Percentiles rank a stretch among this genome's conserved stretches.
These are phyloP conservation scores for Gaultheria prostrata DNA, from an alignment of 148 eudicot genomes.

Conservation along the genomic window DNA sequence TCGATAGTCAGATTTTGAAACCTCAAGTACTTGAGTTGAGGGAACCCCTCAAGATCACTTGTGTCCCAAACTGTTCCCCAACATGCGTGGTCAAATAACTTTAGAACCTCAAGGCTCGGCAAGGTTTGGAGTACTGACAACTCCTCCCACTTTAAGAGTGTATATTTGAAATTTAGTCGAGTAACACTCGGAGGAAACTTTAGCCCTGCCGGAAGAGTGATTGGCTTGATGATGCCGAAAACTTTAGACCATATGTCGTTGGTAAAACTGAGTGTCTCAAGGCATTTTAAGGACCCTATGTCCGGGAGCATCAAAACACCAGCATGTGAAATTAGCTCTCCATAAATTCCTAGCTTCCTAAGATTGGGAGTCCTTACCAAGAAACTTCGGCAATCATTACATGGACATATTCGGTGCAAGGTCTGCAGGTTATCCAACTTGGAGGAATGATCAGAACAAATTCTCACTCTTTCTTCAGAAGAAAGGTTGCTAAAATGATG, in stretches of 20 bases:
- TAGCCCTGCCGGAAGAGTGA: too few relatives aligned
- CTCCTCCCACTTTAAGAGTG: not conserved
- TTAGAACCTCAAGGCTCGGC: not conserved
- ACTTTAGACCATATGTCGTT: too few relatives aligned
- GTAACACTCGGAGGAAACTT: not conserved
- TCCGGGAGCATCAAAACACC: not conserved
- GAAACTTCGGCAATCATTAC: not conserved
- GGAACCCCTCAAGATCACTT: not conserved
- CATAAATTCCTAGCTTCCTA: not conserved
- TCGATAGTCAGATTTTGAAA: not conserved
- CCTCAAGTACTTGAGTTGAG: not conserved
- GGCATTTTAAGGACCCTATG: not conserved
- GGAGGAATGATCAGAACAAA: too few relatives aligned
- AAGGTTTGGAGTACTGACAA: too few relatives aligned
- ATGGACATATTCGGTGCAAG: not conserved
- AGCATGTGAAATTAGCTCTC: too few relatives aligned
- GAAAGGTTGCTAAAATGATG: not conserved
- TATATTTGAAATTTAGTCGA: not conserved
- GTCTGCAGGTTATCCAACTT: not conserved
- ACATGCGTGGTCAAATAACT: not conserved
- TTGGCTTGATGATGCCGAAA: too few relatives aligned
- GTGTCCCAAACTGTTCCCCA: not conserved
- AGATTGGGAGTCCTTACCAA: not conserved
- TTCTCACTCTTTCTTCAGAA: not conserved
- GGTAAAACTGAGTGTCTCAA: not conserved